Base-by-base conservation (phyloP, 2,329 filamentous ascomycete species). In the Pseudogymnoascus sp. region DNA sequence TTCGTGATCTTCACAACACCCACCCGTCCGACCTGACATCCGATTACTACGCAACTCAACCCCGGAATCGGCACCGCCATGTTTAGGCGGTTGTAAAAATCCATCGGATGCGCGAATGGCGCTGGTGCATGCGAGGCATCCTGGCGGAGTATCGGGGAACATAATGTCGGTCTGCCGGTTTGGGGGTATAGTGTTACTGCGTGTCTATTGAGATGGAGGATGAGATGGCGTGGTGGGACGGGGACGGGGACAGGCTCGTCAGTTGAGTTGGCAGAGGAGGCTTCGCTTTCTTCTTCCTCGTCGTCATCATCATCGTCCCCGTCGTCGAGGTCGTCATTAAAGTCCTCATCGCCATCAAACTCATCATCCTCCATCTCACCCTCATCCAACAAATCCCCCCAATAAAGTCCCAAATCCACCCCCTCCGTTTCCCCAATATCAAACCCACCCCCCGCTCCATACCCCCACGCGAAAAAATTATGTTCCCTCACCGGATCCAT, bases 31-130 rank as follows among this genome's bases (percentile, higher is more conserved):
- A 81, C 82, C n/a, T 86, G 81, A 10, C 86, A 87, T 0, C 82
- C 90, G 1, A 87, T 76, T 2, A 90, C 77, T 7, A 92, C 81
- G 13, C 92, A 76, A n/a, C 81, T 86, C 1, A 95, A 77, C 68
- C 90, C 86, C 0, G 87, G 87, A 1, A 93, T 84, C 61, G 86
- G 80, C 0, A 81, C 76, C 38, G 85, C 74, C 79, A 89, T 85
- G 74, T 82, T 86, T 21, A 90, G 74, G 2, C 85, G 80, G 67
- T 86, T 79, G 44, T 76, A 74, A 26, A 71, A 68, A 3, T 50
- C 44, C 44, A 50, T 50, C 3, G 44, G 44, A 24, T 50, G 44
- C 14, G 44, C 24, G 14, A 50, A 50, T 16, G 13, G 44, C 11
- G 44, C 24, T 16, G 24, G 6, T 5, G 44, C 14, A 5, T 50